These are phyloP conservation scores for Botryosphaeria agaves DNA, from an alignment of 2,329 filamentous ascomycete species.

Conservation along the genomic window DNA sequence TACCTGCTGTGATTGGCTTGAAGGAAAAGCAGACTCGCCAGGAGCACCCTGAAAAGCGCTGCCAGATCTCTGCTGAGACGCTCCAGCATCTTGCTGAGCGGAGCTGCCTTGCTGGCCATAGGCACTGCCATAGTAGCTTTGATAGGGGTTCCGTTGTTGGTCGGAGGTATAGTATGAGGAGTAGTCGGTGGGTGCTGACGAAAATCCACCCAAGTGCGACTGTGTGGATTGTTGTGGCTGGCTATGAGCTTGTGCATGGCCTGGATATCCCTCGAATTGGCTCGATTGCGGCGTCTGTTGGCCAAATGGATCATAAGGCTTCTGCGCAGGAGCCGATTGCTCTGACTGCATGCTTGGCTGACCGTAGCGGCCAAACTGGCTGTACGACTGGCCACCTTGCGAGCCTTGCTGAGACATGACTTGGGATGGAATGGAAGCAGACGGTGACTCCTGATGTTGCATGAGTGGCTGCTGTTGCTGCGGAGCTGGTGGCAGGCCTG, in stretches of 20 bases:
- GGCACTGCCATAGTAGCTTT: slow-evolving; percentile 40
- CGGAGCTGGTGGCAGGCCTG: slow-evolving; percentile 42
- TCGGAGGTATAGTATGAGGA: slow-evolving; percentile 72
- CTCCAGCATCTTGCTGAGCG: slow-evolving; percentile 55
- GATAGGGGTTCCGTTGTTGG: slow-evolving; percentile 56
- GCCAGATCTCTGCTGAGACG: slow-evolving; percentile 58
- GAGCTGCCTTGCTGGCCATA: slow-evolving; percentile 38
- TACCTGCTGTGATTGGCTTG: slow-evolving; percentile 39
- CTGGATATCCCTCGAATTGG: slow-evolving; percentile 28
- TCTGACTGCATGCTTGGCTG: slow-evolving; percentile 44
- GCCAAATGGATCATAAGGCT: slow-evolving; percentile 74
- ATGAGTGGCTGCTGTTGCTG: slow-evolving; percentile 28
- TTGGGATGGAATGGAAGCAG: slow-evolving; percentile 32
- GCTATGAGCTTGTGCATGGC: slow-evolving; percentile 38
- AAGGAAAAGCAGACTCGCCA: slow-evolving; percentile 43
- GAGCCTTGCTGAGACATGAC: slow-evolving; percentile 33
- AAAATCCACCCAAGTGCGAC: slow-evolving; percentile 48
- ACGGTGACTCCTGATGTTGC: slow-evolving; percentile 24
- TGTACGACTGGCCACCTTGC: slow-evolving; percentile 29
- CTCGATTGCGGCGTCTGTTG: slow-evolving; percentile 46
- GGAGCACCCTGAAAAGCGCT: slow-evolving; percentile 52
- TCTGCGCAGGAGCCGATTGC: slow-evolving; percentile 45
- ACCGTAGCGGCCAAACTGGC: slow-evolving; percentile 54
- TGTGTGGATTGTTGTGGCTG: slow-evolving; percentile 36
- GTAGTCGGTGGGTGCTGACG: slow-evolving; percentile 62